These are phyloP conservation scores for Murraya paniculata DNA, from an alignment of 345 rosid species.

Conservation along the genomic window DNA sequence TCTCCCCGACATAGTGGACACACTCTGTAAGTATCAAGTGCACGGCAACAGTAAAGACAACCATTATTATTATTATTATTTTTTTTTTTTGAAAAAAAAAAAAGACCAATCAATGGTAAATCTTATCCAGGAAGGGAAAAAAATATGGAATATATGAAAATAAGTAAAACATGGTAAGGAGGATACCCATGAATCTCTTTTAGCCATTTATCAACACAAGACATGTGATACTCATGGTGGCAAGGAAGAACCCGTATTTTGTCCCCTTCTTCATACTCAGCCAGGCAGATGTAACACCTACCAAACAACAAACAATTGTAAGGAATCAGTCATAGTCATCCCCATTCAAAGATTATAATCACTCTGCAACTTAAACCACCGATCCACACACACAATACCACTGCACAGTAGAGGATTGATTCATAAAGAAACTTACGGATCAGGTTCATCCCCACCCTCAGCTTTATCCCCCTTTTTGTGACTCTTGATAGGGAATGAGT, in stretches of 20 bases:
- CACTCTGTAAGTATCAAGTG: constrained; percentile 37
- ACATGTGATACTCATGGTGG: constrained; percentile 77
- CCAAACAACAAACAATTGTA: not conserved
- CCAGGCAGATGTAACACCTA: constrained; percentile 74
- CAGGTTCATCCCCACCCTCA: constrained; percentile 31
- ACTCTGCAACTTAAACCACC: not conserved
- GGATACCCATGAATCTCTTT: constrained; percentile 78
- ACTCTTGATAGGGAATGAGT: constrained; percentile 60
- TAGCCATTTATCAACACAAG: constrained; percentile 80
- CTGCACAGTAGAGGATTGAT: not conserved
- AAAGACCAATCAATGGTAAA: not conserved
- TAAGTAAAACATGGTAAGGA: not conserved
- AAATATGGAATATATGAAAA: not conserved
- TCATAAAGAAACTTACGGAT: constrained; percentile 49
- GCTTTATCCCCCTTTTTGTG: constrained; percentile 40
- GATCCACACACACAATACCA: not conserved
- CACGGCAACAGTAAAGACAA: not conserved
- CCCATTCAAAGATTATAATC: not conserved
- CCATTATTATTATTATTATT: not conserved
- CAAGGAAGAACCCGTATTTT: constrained; percentile 74
- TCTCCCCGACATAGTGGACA: constrained; percentile 77
- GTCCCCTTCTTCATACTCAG: constrained; percentile 69
- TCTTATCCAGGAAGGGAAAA: not conserved
- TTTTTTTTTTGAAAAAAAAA: no score
- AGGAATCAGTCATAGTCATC: not conserved